Evolutionary conservation across 208 protist species (phyloP).

Genomic region (Leishmania braziliensis): DNA sequence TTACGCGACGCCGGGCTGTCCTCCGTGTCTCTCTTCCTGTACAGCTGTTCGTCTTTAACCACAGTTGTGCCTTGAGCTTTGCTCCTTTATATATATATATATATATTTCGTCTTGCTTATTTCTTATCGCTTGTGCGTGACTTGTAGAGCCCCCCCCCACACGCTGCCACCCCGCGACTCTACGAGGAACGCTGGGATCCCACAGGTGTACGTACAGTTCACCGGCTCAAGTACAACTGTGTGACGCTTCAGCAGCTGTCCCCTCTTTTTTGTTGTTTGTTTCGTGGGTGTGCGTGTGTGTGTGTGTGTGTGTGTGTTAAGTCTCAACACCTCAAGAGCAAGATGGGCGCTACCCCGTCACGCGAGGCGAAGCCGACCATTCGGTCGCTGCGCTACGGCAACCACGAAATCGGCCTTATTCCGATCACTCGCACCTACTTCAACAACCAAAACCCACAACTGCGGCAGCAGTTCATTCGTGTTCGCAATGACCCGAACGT

Average conservation of each 20-base stretch:
- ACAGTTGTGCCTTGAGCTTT: too few relatives aligned
- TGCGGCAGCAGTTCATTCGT: slow-evolving; percentile 64
- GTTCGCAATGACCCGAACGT: slow-evolving; percentile 77
- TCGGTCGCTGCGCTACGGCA: slow-evolving; percentile 72
- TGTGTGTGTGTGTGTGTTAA: not conserved
- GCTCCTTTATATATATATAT: too few relatives aligned
- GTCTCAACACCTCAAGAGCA: not conserved
- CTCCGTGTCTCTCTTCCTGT: too few relatives aligned
- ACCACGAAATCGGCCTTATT: slow-evolving; percentile 72
- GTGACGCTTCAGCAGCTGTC: not conserved
- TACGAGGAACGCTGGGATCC: too few relatives aligned
- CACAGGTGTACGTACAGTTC: too few relatives aligned
- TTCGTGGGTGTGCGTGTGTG: not conserved
- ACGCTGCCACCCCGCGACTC: too few relatives aligned
- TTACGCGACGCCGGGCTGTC: too few relatives aligned
- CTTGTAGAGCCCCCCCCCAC: too few relatives aligned
- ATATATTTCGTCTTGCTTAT: too few relatives aligned
- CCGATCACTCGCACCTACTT: slow-evolving; percentile 59
- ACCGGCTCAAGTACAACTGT: not conserved
- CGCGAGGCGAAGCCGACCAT: slow-evolving; percentile 49
- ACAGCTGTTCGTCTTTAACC: too few relatives aligned
- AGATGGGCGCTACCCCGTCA: slow-evolving; percentile 62
- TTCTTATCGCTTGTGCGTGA: too few relatives aligned
- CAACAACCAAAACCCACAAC: slow-evolving; percentile 31
- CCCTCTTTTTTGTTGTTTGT: not conserved